These are phyloP conservation scores for Boletellus ananiceps DNA, from an alignment of 768 basidiomycete genomes.

Conservation along the genomic window DNA sequence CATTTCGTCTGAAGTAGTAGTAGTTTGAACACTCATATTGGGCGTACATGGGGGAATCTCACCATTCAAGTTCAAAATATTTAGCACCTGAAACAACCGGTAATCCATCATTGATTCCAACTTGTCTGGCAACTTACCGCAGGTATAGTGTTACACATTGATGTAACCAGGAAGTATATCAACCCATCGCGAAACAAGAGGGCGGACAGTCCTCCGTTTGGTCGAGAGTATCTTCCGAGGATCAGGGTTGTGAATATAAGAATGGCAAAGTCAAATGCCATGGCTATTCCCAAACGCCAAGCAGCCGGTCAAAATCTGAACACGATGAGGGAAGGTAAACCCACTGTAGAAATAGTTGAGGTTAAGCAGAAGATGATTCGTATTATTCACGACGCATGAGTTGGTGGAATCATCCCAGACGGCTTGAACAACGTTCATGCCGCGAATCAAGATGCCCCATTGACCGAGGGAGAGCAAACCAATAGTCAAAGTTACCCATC, in stretches of 20 bases:
- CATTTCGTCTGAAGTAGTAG: constrained; percentile 19
- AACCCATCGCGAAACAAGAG: constrained; percentile 72
- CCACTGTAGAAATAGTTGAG: constrained; percentile 67
- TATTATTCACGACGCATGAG: constrained; percentile 49
- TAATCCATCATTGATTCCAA: background rate
- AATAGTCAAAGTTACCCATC: constrained; percentile 46
- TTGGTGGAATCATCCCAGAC: constrained; percentile 41
- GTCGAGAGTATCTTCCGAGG: constrained; percentile 41
- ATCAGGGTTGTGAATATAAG: constrained; percentile 52
- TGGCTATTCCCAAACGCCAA: constrained; percentile 38
- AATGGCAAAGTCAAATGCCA: constrained; percentile 65
- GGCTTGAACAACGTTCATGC: constrained; percentile 61
- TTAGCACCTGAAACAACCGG: constrained; percentile 18
- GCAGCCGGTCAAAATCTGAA: background rate
- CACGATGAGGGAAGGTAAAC: constrained; percentile 21
- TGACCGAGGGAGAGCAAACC: constrained; percentile 55
- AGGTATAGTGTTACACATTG: constrained; percentile 61
- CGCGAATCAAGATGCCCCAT: constrained; percentile 63
- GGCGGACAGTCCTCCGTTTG: constrained; percentile 57
- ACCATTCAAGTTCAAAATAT: constrained; percentile 25
- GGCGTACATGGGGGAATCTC: constrained; percentile 1
- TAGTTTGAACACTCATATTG: background rate
- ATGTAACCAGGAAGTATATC: constrained; percentile 63
- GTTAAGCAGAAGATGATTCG: constrained; percentile 55
- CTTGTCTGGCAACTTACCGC: constrained; percentile 42